Evolutionary conservation across 495 filamentous ascomycete genomes (phyloP).

Genomic region (Penicillium malachiteum): DNA sequence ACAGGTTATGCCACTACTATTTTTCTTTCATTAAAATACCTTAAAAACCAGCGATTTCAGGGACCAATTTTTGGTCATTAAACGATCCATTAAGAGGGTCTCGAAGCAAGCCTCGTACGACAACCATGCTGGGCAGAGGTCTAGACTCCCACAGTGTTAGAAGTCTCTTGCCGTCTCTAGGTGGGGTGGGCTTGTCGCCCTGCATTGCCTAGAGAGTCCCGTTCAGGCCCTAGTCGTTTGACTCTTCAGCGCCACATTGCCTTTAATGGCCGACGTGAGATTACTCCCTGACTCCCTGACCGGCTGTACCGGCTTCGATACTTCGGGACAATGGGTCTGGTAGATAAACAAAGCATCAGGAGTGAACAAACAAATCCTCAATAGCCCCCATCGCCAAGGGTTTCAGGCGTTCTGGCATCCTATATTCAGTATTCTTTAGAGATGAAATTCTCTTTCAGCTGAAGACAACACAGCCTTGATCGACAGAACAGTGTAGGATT

Average conservation of each 20-base stretch:
- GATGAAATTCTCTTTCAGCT: neutral
- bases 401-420: neutral
- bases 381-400: neutral
- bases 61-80: neutral
- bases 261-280: conserved; percentile 2
- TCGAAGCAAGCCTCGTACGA: neutral
- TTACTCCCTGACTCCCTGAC: conserved; percentile 5
- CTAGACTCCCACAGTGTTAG: neutral
- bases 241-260: conserved; percentile 8
- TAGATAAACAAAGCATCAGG: neutral
- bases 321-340: neutral
- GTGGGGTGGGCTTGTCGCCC: neutral
- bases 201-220: neutral
- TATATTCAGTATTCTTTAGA: neutral
- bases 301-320: conserved; percentile 11
- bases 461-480: conserved; percentile 5
- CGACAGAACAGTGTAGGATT: conserved; percentile 3
- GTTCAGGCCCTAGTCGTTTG: conserved; percentile 1
- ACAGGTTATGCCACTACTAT: no score
- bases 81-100: neutral
- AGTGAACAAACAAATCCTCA: no score
- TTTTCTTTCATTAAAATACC: neutral
- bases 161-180: neutral
- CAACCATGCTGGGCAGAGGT: neutral
- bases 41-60: neutral